Percentiles rank a stretch among this genome's conserved stretches.
Evolutionary conservation across 768 basidiomycete species (phyloP).

Genomic region (Boletus eberwhitei): DNA sequence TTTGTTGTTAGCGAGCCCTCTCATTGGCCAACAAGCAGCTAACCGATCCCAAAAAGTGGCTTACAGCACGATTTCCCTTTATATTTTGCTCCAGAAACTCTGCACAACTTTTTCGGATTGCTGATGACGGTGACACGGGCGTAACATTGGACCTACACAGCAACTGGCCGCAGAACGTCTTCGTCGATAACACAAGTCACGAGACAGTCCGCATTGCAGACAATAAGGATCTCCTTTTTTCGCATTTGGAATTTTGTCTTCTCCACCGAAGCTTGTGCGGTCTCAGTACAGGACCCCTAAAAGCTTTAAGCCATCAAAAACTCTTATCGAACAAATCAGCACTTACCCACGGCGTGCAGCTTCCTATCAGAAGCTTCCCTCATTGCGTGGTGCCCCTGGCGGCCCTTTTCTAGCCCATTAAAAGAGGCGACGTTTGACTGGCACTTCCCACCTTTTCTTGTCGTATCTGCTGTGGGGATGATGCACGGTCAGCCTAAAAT

Average conservation of each 20-base stretch:
- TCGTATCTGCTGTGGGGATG: neutral
- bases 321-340: neutral
- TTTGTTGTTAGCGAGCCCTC: too few species aligned
- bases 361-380: conserved; percentile 8
- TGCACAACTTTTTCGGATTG: too few species aligned
- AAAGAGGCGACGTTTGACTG: neutral
- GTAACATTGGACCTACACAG: neutral
- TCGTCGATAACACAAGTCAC: neutral
- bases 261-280: neutral
- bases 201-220: neutral
- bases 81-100: too few species aligned
- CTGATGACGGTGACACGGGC: too few species aligned
- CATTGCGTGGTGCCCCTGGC: neutral
- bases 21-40: too few species aligned
- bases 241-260: neutral
- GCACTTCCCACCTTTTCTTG: neutral
- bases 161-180: neutral
- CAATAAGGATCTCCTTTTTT: neutral
- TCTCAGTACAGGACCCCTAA: neutral
- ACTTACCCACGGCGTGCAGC: neutral
- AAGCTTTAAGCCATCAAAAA: neutral
- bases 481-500: conserved; percentile 2
- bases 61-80: too few species aligned
- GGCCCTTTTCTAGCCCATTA: neutral
- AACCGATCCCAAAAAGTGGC: too few species aligned